These are phyloP conservation scores for Aspergillus conjunctus DNA, from an alignment of 495 filamentous ascomycete species.

Conservation along the genomic window DNA sequence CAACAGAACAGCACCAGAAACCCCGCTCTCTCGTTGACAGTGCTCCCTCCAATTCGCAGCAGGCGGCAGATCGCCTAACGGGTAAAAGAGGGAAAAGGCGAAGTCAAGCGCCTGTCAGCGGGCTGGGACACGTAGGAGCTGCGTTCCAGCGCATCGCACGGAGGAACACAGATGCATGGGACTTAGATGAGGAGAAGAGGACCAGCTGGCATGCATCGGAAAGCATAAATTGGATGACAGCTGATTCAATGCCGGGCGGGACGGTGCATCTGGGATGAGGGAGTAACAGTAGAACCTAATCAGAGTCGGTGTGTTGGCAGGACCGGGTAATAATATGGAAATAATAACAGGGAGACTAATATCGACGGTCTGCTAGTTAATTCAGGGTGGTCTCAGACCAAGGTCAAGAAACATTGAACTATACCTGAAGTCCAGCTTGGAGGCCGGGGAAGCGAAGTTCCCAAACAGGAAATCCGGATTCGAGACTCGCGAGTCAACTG, in stretches of 20 bases:
- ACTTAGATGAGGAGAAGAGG: conserved; percentile 7
- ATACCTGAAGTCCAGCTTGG: too few relatives aligned
- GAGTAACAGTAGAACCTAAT: too few relatives aligned
- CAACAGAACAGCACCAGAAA: conserved; percentile 5
- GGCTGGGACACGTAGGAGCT: conserved; percentile 18
- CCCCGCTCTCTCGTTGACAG: conserved; percentile 8
- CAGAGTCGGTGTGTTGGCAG: not conserved
- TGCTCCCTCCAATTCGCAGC: conserved; percentile 6
- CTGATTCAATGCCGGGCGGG: conserved; percentile 15
- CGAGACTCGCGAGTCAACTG: too few relatives aligned
- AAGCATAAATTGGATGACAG: conserved; percentile 21
- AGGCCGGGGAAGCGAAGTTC: too few relatives aligned
- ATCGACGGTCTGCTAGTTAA: too few relatives aligned
- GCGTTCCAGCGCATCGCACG: conserved; percentile 18
- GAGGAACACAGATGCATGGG: conserved; percentile 19
- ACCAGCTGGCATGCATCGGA: conserved; percentile 17
- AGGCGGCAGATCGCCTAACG: conserved; percentile 12
- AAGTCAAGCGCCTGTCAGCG: conserved; percentile 12
- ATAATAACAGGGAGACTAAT: too few relatives aligned
- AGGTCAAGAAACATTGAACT: too few relatives aligned
- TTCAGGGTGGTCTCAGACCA: too few relatives aligned
- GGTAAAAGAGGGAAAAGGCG: not conserved
- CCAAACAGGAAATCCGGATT: too few relatives aligned
- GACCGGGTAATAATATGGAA: too few relatives aligned
- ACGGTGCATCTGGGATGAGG: conserved; percentile 8